Base-by-base conservation (phyloP, 2,329 filamentous ascomycete species). In the Ceratocystis alfenasii region DNA sequence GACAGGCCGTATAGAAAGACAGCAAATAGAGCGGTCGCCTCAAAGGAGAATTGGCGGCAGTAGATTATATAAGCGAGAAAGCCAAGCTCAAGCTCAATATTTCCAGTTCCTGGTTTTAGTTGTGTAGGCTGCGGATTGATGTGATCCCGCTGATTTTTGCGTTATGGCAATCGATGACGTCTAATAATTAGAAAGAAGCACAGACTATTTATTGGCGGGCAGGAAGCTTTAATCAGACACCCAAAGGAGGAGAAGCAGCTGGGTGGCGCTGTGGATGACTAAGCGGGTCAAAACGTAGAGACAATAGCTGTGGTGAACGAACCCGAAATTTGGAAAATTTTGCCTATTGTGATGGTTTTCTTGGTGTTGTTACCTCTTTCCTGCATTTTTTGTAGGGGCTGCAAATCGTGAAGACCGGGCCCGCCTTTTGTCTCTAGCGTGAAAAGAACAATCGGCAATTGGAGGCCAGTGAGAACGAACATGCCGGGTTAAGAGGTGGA, bases 371-470 rank as follows among this genome's bases (percentile, higher is more conserved):
- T 50, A n/a, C 25, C n/a, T 48, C 12, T 10, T 46, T 15, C 20
- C n/a, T n/a, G 20, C n/a, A 7, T 22, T 17, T 61, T 63, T 46
- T 48, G 61, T 44, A 63, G 61, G 61, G 61, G 61, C 61, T 48
- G 41, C 41, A 45, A 28, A 41, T 12, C 22, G 22, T 57, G 28
- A 30, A 57, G 28, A 28, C 22, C 48, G 22, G 53, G 53, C 53
- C 53, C 53, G 53, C 53, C 22, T 57, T 57, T 57, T 33, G 53
- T 7, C 25, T 57, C 36, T 30, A 30, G 53, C 22, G 25, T 57
- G 25, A 7, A 57, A 30, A 33, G 25, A 20, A 50, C 6, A 20
- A 50, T 50, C 48, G 48, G 48, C 48, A 25, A 50, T 50, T 50
- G 48, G 1, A 10, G 48, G 22, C 7, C 48, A 50, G 48, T 50